Evolutionary conservation across 352 stramenopile genomes (phyloP).

Genomic region (Phytophthora fragariaefolia): DNA sequence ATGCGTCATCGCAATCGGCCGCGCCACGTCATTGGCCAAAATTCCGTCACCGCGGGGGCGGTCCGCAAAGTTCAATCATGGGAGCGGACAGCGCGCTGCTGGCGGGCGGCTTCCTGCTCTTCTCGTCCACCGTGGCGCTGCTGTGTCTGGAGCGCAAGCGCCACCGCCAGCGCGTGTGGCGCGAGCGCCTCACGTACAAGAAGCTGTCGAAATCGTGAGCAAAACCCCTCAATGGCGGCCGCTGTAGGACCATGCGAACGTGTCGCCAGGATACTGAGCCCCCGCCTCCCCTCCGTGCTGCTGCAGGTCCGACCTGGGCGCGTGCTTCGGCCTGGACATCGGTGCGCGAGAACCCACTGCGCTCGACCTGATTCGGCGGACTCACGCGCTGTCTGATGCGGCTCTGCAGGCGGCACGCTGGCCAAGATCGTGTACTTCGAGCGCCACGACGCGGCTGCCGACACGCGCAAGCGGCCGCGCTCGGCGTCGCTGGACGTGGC

Average conservation of each 20-base stretch:
- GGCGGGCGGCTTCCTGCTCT: slow-evolving; percentile 73
- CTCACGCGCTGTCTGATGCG: not conserved
- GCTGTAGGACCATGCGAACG: too few species aligned
- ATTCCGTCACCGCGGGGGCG: too few species aligned
- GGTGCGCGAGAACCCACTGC: slow-evolving; percentile 46
- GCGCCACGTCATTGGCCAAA: not conserved
- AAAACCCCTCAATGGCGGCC: not conserved
- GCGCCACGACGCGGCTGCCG: slow-evolving; percentile 51
- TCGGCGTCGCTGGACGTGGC: slow-evolving; percentile 82
- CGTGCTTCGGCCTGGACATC: slow-evolving; percentile 88
- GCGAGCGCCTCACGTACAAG: slow-evolving; percentile 80
- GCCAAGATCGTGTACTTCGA: slow-evolving; percentile 97
- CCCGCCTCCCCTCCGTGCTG: not conserved
- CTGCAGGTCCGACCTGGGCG: slow-evolving; percentile 79
- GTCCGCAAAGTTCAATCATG: slow-evolving; percentile 14
- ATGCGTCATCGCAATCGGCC: not conserved
- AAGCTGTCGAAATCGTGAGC: slow-evolving; percentile 85
- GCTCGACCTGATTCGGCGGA: too few species aligned
- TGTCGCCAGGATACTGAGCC: too few species aligned
- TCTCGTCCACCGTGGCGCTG: slow-evolving; percentile 70
- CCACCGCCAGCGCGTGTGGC: slow-evolving; percentile 72
- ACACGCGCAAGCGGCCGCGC: slow-evolving; percentile 68
- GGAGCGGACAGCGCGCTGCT: slow-evolving; percentile 38
- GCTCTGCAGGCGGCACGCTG: slow-evolving; percentile 87
- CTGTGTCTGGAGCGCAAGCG: slow-evolving; percentile 74